phyloP scores from a whole-genome alignment of 441 rosid species.

The Syzygium syzygioides region DNA sequence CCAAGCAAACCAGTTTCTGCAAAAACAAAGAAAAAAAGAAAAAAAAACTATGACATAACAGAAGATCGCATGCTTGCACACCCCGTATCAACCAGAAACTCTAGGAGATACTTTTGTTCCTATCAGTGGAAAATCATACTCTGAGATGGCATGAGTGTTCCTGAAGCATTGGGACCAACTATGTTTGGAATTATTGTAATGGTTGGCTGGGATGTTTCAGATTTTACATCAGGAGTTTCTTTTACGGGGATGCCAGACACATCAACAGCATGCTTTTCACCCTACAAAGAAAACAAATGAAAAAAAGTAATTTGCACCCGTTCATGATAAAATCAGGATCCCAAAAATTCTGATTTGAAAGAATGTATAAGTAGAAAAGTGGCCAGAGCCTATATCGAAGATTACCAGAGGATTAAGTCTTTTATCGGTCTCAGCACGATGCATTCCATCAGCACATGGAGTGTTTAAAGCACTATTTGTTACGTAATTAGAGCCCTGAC shows the following conservation, averaged over 20 bases:
- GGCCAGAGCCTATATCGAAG: background rate
- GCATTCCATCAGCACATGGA: slow-evolving; percentile 67
- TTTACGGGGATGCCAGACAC: background rate
- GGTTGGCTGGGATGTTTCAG: slow-evolving; percentile 3
- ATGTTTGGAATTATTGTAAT: background rate
- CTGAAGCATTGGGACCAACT: background rate
- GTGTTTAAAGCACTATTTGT: slow-evolving; percentile 52
- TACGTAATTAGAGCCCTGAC: slow-evolving; percentile 69
- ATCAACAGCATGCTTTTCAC: background rate
- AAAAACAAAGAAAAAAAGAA: background rate
- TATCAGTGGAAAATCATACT: background rate
- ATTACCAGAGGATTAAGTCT: slow-evolving; percentile 55
- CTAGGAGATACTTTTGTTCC: background rate
- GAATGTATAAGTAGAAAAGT: background rate
- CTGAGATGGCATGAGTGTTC: background rate
- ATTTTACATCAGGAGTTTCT: slow-evolving; percentile 1
- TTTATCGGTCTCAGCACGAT: slow-evolving; percentile 62
- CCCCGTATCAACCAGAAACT: background rate
- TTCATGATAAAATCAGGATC: background rate
- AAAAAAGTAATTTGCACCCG: background rate
- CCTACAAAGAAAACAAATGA: background rate
- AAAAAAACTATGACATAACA: background rate
- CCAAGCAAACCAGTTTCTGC: slow-evolving; percentile 4
- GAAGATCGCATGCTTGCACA: background rate
- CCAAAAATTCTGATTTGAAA: background rate